phyloP scores from a whole-genome alignment of 1,139 yeast species.

The Candida sp. region DNA sequence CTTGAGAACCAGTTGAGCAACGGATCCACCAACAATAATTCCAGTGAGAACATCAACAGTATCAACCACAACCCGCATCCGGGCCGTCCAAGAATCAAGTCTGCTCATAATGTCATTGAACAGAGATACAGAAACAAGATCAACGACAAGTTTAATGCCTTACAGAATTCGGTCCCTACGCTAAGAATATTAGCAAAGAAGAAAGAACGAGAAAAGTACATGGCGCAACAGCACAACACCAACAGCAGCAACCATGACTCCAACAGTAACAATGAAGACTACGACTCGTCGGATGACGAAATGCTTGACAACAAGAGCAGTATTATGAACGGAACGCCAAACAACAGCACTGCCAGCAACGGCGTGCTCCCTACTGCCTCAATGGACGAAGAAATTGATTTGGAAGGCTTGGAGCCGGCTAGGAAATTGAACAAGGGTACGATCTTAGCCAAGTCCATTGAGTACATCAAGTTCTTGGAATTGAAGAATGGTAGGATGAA shows the following conservation, averaged over 20 bases:
- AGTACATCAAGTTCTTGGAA: conserved; percentile 48
- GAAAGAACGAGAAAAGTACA: conserved; percentile 16
- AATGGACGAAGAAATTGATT: conserved; percentile 23
- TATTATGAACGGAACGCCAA: background rate
- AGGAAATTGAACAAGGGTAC: conserved; percentile 50
- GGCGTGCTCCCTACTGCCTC: background rate
- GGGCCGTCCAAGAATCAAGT: conserved; percentile 24
- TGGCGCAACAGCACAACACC: conserved; percentile 11
- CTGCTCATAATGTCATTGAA: conserved; percentile 50
- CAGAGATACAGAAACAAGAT: conserved; percentile 51
- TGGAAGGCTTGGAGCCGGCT: conserved; percentile 52
- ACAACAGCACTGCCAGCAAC: background rate
- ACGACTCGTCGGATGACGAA: conserved; percentile 17
- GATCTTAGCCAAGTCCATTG: conserved; percentile 46
- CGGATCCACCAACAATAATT: background rate
- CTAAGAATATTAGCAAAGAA: conserved; percentile 34
- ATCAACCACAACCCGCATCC: conserved; percentile 13
- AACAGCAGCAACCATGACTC: conserved; percentile 18
- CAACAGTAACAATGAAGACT: conserved; percentile 20
- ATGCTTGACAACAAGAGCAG: conserved; percentile 14
- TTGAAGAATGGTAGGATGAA: conserved; percentile 39
- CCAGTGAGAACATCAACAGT: background rate
- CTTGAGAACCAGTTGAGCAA: background rate
- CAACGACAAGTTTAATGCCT: conserved; percentile 45
- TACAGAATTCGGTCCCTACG: conserved; percentile 48